Conservation (phyloP, 106 monocot genomes). For the Hemerocallis citrina region DNA sequence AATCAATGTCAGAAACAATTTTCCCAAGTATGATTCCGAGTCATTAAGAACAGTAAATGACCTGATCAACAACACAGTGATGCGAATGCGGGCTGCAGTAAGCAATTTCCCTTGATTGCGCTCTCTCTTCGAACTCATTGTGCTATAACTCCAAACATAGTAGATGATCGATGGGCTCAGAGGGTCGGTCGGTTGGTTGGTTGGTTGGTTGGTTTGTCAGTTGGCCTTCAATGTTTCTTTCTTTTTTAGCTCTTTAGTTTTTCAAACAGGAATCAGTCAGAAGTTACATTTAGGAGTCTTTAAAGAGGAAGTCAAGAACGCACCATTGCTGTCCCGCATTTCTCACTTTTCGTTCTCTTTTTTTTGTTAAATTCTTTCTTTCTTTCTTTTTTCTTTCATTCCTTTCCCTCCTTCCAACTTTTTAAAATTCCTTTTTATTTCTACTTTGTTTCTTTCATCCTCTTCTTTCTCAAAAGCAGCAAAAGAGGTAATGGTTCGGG, state of each 20-base stretch:
- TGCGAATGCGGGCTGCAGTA: constrained; percentile 81
- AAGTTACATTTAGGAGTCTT: constrained; percentile 5
- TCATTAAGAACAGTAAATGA: constrained; percentile 73
- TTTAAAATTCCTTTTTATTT: too few species aligned
- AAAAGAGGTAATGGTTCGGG: constrained; percentile 63
- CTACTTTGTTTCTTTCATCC: too few species aligned
- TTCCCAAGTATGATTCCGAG: constrained; percentile 63
- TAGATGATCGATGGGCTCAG: too few species aligned
- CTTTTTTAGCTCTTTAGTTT: not conserved
- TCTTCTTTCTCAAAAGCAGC: not conserved
- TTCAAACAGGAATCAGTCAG: constrained; percentile 9
- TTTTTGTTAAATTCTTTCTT: too few species aligned
- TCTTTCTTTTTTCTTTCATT: too few species aligned
- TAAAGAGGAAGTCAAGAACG: constrained; percentile 63
- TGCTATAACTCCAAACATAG: too few species aligned
- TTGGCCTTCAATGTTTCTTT: constrained; percentile 17
- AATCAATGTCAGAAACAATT: constrained; percentile 70
- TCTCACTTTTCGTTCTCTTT: not conserved
- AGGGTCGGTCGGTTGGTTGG: too few species aligned
- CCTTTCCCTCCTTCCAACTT: too few species aligned
- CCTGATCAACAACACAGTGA: constrained; percentile 73
- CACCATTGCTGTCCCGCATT: constrained; percentile 26
- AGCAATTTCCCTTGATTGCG: constrained; percentile 32
- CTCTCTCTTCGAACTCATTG: too few species aligned
- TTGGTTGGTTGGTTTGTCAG: too few species aligned